Evolutionary conservation across 1,284 basidiomycete species (phyloP).

Genomic region (Coniferiporia sulphurascens): DNA sequence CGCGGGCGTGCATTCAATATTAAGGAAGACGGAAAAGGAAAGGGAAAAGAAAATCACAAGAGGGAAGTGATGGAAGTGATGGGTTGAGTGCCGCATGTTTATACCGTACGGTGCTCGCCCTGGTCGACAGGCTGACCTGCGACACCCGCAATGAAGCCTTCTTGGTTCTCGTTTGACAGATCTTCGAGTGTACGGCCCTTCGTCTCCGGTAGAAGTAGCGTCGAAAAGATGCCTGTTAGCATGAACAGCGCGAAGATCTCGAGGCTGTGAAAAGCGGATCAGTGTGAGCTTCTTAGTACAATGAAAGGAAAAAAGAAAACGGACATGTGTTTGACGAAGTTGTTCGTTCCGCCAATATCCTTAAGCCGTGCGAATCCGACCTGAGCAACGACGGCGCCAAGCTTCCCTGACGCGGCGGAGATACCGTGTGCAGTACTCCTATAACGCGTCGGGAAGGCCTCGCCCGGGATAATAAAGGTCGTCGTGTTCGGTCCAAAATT

Average conservation of each 20-base stretch:
- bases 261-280: slow-evolving; percentile 27
- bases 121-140: neutral
- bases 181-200: slow-evolving; percentile 54
- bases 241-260: slow-evolving; percentile 56
- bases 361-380: slow-evolving; percentile 48
- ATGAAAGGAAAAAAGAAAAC: neutral
- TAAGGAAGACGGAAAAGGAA: too few species aligned
- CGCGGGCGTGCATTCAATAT: too few species aligned
- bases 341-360: slow-evolving; percentile 44
- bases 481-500: slow-evolving; percentile 72
- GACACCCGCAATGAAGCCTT: slow-evolving; percentile 36
- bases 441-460: slow-evolving; percentile 73
- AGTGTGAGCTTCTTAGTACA: neutral
- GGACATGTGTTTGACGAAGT: slow-evolving; percentile 36
- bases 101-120: too few species aligned
- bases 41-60: too few species aligned
- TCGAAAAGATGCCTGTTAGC: slow-evolving; percentile 55
- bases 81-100: too few species aligned
- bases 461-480: slow-evolving; percentile 67
- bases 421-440: slow-evolving; percentile 70
- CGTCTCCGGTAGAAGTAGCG: slow-evolving; percentile 60
- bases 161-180: slow-evolving; percentile 47
- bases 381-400: slow-evolving; percentile 67
- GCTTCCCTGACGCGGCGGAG: slow-evolving; percentile 62
- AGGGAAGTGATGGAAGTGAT: too few species aligned